Percentiles rank a stretch among this genome's conserved stretches.
Conservation (phyloP, 768 basidiomycete species). For the Auricularia sp. region DNA sequence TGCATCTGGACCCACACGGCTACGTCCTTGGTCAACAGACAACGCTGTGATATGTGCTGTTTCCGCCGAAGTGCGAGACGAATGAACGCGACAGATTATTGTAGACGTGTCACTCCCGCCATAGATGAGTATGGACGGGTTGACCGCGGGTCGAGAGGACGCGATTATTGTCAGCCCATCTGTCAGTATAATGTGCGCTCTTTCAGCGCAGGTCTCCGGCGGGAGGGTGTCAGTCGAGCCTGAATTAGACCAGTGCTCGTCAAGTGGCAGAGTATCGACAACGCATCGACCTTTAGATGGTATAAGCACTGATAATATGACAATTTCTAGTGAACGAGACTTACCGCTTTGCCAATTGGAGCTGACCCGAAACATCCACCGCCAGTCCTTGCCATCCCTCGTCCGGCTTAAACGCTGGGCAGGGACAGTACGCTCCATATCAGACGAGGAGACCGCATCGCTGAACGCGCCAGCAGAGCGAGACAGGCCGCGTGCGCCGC, state of each 20-base stretch:
- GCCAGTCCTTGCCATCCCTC: constrained; percentile 53
- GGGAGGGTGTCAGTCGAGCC: background rate
- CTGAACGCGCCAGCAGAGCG: background rate
- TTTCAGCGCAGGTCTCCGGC: constrained; percentile 6
- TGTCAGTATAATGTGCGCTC: constrained; percentile 44
- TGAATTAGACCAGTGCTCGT: background rate
- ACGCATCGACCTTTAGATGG: constrained; percentile 48
- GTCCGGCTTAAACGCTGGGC: constrained; percentile 23
- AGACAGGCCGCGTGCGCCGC: constrained; percentile 53
- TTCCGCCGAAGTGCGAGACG: background rate
- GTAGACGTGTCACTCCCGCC: background rate
- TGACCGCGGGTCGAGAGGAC: constrained; percentile 27
- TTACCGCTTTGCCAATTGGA: constrained; percentile 74
- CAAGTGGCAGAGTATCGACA: constrained; percentile 21
- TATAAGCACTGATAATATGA: constrained; percentile 11
- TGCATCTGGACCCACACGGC: constrained; percentile 3
- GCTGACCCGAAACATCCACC: constrained; percentile 80
- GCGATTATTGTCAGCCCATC: constrained; percentile 53
- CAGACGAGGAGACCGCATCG: background rate
- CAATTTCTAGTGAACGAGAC: background rate
- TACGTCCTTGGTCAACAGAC: constrained; percentile 58
- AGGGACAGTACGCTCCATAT: constrained; percentile 41
- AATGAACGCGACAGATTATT: background rate
- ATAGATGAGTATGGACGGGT: constrained; percentile 18
- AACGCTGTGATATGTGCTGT: constrained; percentile 45